Percentiles rank a stretch among this genome's conserved stretches.
phyloP scores from a whole-genome alignment of 768 basidiomycete species.

The Mycena filopes region DNA sequence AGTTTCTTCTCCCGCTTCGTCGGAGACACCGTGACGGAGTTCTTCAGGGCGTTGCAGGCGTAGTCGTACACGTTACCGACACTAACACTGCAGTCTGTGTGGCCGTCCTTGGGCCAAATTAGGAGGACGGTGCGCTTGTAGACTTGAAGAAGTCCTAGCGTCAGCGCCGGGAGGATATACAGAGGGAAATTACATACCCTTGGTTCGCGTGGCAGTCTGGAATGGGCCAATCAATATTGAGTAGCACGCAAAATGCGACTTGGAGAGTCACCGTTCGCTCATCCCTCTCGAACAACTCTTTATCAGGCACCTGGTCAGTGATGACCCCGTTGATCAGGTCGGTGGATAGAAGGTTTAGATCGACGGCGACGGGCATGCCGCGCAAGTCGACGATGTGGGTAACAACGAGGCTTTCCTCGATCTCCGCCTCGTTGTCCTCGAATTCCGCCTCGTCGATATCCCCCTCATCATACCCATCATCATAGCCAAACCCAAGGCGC shows the following conservation, averaged over 20 bases:
- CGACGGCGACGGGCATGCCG: conserved; percentile 13
- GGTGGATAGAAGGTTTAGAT: not conserved
- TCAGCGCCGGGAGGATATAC: not conserved
- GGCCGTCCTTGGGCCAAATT: conserved; percentile 19
- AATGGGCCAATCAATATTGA: not conserved
- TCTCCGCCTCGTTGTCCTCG: conserved; percentile 6
- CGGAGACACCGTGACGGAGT: conserved; percentile 9
- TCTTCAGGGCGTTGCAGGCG: conserved; percentile 9
- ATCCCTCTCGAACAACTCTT: not conserved
- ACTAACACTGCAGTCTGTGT: not conserved
- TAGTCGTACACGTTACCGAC: conserved; percentile 28
- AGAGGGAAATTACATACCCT: not conserved
- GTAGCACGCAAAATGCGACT: not conserved
- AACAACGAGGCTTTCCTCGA: not conserved
- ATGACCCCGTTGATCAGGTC: conserved; percentile 24
- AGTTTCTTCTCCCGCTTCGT: conserved; percentile 16
- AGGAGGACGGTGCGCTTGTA: conserved; percentile 26
- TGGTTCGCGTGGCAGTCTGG: conserved; percentile 9
- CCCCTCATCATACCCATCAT: conserved; percentile 11
- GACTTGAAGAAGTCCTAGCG: not conserved
- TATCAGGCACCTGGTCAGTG: conserved; percentile 13
- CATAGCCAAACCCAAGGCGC: not conserved
- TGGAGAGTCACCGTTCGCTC: conserved; percentile 20
- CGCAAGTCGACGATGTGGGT: conserved; percentile 15
- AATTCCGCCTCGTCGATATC: conserved; percentile 27